Evolutionary conservation across 768 basidiomycete genomes (phyloP), one percentile per base, ranked within the genome.

Genomic region (Termitomyces sp.): DNA sequence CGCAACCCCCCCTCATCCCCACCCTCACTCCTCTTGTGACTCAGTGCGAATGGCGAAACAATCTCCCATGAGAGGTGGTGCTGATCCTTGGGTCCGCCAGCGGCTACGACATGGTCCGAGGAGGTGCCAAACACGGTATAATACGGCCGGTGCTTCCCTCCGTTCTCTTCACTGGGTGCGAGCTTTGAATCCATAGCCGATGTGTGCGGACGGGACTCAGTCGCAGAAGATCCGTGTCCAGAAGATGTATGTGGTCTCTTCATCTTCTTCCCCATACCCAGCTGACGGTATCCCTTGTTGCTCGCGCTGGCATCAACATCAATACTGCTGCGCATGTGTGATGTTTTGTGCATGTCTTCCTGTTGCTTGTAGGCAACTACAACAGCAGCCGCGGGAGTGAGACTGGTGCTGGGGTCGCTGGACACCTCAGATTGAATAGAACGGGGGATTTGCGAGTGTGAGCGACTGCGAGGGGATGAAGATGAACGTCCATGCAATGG

Each of bases 101-200:
- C 77, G 13, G 75, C 77, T 16, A 81, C 72, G 6, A 79, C 70
- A 8, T 74, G 75, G 1, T 75, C 82, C 1, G 79, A 73, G 0
- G 73, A 67, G 6, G 75, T 72, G 1, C 84, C 84, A 58, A 84
- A 77, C 16, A 85, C 78, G 4, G 84, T 82, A 62, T 84, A 84
- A 54, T 84, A 82, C n/a, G 83, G 82, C 11, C 70, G 73, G 36
- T 66, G 62, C 7, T 24, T 55, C 2, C 24, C 34, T 8, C 33
- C 45, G n/a, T 39, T 50, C 22, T 30, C 37, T 24, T 30, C 51
- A 13, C 6, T 39, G 1, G 31, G 18, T 4, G 16, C 12, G 0
- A 12, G 6, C 11, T 37, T 34, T 15, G 22, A 11, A 24, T 20
- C 16, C 6, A 11, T 24, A 3, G 3, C 22, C 3, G 34, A 4